A percentile compares a stretch with the other conserved stretches of the same genome.
Evolutionary conservation across 1,284 basidiomycete genomes (phyloP).

Genomic region (Boletellus sp.): DNA sequence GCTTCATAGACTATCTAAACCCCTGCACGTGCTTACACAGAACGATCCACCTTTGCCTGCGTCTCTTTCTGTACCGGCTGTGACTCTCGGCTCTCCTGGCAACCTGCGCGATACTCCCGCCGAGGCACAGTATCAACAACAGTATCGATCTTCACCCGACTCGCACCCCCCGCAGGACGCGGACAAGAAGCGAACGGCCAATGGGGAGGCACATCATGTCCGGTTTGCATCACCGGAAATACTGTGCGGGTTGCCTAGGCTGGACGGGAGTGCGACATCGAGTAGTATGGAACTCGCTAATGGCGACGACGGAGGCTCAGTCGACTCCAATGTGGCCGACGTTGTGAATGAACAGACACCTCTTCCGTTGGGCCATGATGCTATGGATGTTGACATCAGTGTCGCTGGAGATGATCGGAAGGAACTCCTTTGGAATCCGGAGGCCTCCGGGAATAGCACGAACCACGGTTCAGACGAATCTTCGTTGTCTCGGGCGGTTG

Average conservation of each 20-base stretch:
- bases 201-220: constrained; percentile 26
- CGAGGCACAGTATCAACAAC: constrained; percentile 25
- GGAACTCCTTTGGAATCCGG: background rate
- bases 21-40: constrained; percentile 28
- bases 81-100: constrained; percentile 10
- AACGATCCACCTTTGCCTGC: constrained; percentile 12
- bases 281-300: constrained; percentile 4
- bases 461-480: background rate
- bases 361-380: constrained; percentile 7
- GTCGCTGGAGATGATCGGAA: constrained; percentile 6
- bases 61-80: constrained; percentile 11
- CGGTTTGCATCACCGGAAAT: constrained; percentile 32
- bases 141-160: constrained; percentile 23
- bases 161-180: constrained; percentile 1
- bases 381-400: constrained; percentile 26
- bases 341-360: background rate
- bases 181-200: constrained; percentile 13
- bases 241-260: constrained; percentile 13
- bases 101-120: constrained; percentile 26
- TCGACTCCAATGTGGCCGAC: background rate
- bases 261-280: constrained; percentile 5
- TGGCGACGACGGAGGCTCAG: background rate
- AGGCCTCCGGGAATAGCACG: background rate
- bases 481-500: background rate
- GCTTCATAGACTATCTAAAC: constrained; percentile 23